Evolutionary conservation across 2,329 filamentous ascomycete genomes (phyloP).

Genomic region (Hymenoscyphus fraxineus): DNA sequence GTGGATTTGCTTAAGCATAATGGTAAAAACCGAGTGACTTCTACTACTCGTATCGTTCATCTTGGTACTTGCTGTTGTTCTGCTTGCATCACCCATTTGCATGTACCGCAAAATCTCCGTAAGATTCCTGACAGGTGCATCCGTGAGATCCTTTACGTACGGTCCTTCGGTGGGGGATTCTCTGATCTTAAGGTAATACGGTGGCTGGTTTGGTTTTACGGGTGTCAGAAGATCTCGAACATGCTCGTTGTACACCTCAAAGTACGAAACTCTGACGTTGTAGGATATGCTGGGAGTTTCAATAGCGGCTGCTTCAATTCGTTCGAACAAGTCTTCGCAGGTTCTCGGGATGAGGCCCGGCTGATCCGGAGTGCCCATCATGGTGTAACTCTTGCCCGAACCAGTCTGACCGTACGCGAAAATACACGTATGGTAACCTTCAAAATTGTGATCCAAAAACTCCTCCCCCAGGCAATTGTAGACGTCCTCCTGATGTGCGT

Average conservation of each 20-base stretch:
- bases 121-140: slow-evolving; percentile 84
- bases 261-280: slow-evolving; percentile 96
- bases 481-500: slow-evolving; percentile 87
- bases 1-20: slow-evolving; percentile 96
- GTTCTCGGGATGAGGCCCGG: slow-evolving; percentile 92
- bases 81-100: slow-evolving; percentile 81
- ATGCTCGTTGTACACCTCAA: slow-evolving; percentile 99
- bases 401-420: slow-evolving; percentile 98
- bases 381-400: slow-evolving; percentile 96
- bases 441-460: slow-evolving; percentile 98
- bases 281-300: slow-evolving; percentile 91
- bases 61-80: slow-evolving; percentile 90
- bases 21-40: slow-evolving; percentile 96
- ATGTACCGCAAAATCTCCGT: slow-evolving; percentile 86
- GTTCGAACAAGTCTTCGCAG: slow-evolving; percentile 91
- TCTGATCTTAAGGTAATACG: slow-evolving; percentile 93
- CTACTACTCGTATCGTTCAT: slow-evolving; percentile 99
- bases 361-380: slow-evolving; percentile 85
- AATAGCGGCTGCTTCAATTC: slow-evolving; percentile 70
- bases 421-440: slow-evolving; percentile 98
- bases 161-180: slow-evolving; percentile 93
- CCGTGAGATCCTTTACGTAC: slow-evolving; percentile 94
- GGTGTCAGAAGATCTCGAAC: slow-evolving; percentile 89
- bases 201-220: slow-evolving; percentile 62
- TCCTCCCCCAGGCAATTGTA: slow-evolving; percentile 94